These are phyloP conservation scores for Prunus salicina DNA, from an alignment of 306 rosid species.

Conservation along the genomic window DNA sequence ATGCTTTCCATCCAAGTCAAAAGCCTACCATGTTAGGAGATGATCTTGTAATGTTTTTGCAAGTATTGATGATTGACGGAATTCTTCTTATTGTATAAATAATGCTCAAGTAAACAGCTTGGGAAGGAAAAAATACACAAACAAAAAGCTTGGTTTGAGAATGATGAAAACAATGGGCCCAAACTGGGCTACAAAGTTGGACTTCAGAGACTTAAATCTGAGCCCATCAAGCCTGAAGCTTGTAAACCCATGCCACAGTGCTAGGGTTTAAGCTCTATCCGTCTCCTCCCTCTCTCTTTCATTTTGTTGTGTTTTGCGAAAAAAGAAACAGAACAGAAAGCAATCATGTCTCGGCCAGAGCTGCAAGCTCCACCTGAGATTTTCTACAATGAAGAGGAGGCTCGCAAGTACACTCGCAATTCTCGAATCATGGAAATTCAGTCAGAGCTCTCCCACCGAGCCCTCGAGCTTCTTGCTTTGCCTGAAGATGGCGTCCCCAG, in stretches of 20 bases:
- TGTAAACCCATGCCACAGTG: not conserved
- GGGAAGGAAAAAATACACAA: no score
- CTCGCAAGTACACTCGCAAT: conserved; percentile 89
- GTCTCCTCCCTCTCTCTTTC: not conserved
- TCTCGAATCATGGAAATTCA: conserved; percentile 86
- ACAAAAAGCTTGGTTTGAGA: not conserved
- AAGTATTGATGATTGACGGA: no score
- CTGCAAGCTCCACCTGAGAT: conserved; percentile 89
- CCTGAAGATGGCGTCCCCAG: conserved; percentile 76
- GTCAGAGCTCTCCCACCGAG: conserved; percentile 63
- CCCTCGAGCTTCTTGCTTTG: conserved; percentile 76
- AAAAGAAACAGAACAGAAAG: not conserved
- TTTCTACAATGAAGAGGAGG: conserved; percentile 78
- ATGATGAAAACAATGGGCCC: no score
- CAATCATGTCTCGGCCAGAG: conserved; percentile 63
- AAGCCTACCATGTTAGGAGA: no score
- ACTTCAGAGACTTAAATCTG: not conserved
- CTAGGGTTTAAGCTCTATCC: conserved; percentile 4
- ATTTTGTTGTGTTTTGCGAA: not conserved
- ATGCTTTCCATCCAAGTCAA: no score
- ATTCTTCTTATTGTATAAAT: no score
- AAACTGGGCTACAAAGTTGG: no score
- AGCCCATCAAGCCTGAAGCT: not conserved
- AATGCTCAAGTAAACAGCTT: no score
- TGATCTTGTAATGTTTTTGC: no score